These are phyloP conservation scores for Clarireedia homoeocarpa DNA, from an alignment of 2,329 filamentous ascomycete genomes.

Conservation along the genomic window DNA sequence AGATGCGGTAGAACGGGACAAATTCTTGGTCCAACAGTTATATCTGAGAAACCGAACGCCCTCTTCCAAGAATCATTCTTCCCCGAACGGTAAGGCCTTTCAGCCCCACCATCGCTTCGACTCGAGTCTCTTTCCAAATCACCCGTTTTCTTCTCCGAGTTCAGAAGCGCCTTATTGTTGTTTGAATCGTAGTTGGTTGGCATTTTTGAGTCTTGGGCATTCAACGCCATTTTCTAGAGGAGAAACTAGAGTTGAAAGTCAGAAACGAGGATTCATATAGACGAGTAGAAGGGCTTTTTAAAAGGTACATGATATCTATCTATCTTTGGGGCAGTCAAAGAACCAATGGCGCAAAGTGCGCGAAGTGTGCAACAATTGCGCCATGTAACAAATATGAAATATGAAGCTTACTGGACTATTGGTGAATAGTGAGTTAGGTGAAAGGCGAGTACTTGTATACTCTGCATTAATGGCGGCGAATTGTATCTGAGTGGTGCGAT, in stretches of 20 bases:
- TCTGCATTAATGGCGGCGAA: constrained; percentile 7
- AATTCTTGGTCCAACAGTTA: constrained; percentile 21
- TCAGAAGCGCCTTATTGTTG: neutral
- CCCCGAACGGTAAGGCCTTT: neutral
- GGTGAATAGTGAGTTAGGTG: constrained; percentile 4
- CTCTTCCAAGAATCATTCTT: constrained; percentile 1
- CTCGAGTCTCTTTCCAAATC: neutral
- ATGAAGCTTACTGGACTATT: constrained; percentile 8
- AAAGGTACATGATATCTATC: neutral
- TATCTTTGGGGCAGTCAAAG: neutral
- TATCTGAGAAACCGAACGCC: constrained; percentile 8
- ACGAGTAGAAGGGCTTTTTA: neutral
- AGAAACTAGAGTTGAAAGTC: neutral
- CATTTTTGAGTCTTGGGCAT: neutral
- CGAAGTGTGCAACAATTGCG: neutral
- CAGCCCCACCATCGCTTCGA: neutral
- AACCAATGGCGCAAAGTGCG: neutral
- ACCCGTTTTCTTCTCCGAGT: neutral
- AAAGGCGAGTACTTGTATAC: neutral
- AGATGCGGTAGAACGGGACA: constrained; percentile 28
- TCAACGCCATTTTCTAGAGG: constrained; percentile 8
- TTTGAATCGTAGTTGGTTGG: neutral
- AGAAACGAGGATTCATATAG: neutral
- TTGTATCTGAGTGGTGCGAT: no score
- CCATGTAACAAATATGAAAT: neutral